Conservation (phyloP, 129 eudicot genomes). For the Escallonia rubra region DNA sequence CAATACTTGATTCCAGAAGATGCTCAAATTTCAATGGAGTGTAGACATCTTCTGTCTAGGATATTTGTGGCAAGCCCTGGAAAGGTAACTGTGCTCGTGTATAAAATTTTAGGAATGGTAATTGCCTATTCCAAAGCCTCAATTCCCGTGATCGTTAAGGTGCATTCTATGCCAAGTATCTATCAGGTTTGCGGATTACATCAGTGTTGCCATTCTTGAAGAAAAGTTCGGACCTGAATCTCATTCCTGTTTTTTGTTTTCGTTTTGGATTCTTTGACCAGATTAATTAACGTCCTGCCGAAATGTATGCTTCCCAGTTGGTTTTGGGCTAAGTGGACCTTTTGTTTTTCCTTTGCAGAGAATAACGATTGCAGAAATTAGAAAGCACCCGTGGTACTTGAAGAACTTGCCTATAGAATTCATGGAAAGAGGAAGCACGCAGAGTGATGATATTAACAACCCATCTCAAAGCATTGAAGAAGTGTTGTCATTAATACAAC, state of each 20-base stretch:
- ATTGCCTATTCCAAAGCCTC: background rate
- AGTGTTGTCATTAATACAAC: slow-evolving; percentile 51
- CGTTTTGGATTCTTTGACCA: too few relatives aligned
- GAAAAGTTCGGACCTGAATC: background rate
- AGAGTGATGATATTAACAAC: slow-evolving; percentile 24
- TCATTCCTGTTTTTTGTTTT: too few relatives aligned
- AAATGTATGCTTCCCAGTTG: too few relatives aligned
- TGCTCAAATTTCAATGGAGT: slow-evolving; percentile 44
- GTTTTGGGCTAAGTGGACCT: too few relatives aligned
- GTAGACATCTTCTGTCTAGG: slow-evolving; percentile 53
- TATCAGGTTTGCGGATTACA: too few relatives aligned
- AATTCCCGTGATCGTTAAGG: too few relatives aligned
- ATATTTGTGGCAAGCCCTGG: slow-evolving; percentile 61
- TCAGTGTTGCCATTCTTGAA: too few relatives aligned
- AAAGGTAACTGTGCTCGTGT: slow-evolving; percentile 33
- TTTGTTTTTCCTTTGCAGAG: slow-evolving; percentile 33
- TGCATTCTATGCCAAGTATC: too few relatives aligned
- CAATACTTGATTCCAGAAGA: slow-evolving; percentile 48
- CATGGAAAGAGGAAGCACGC: slow-evolving; percentile 37
- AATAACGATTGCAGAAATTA: slow-evolving; percentile 56
- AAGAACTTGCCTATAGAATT: slow-evolving; percentile 55
- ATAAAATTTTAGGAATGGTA: background rate
- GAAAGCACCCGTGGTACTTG: slow-evolving; percentile 58
- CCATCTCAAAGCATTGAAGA: slow-evolving; percentile 41
- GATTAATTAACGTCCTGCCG: too few relatives aligned